Evolutionary conservation across 495 filamentous ascomycete species (phyloP), one percentile per base, ranked within the genome.

Genomic region (Penicillium canescens): DNA sequence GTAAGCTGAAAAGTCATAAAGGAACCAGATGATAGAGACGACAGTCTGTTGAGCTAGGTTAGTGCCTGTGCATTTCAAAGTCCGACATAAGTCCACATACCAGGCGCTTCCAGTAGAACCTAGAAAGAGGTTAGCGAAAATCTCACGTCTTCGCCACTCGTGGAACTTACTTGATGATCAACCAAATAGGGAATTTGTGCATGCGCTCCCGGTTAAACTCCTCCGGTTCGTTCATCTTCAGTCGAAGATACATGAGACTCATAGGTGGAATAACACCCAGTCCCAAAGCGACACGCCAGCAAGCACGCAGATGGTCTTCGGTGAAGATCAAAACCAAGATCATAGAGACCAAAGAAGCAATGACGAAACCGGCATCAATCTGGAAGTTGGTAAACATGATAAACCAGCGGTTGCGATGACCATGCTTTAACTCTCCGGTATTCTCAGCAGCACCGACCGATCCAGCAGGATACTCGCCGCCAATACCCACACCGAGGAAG

Each of bases 381-480:
- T 89, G 86, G 33, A 89, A 81, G 72, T 96, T 96, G 40, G 92
- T 97, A 70, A 95, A 96, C 57, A 95, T 78, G 62, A 95, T 91
- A 69, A 96, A 97, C 90, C 90, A 96, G 18, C 85, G 80, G 61
- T 96, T 93, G 12, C 92, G 75, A 20, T 85, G 85, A n/a, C 92
- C 92, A 8, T 66, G 64, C 66, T 89, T 89, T 53, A 96, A 72
- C 65, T 96, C 90, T 14, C 89, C 89, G 0, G 86, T 91, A 24
- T 86, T 87, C 71, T 97, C 92, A 16, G 91, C 89, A 46, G 84
- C 87, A 0, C 87, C 87, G 4, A 96, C 92, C 46, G 84, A 89
- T 5, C 92, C 92, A 7, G 92, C 91, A 8, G 92, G 92, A 65
- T 96, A 96, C 66, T 97, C 92, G 50, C 92, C 89, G 20, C 75